phyloP scores from a whole-genome alignment of 805 yeast genomes.

The Hanseniaspora mollemarum region DNA sequence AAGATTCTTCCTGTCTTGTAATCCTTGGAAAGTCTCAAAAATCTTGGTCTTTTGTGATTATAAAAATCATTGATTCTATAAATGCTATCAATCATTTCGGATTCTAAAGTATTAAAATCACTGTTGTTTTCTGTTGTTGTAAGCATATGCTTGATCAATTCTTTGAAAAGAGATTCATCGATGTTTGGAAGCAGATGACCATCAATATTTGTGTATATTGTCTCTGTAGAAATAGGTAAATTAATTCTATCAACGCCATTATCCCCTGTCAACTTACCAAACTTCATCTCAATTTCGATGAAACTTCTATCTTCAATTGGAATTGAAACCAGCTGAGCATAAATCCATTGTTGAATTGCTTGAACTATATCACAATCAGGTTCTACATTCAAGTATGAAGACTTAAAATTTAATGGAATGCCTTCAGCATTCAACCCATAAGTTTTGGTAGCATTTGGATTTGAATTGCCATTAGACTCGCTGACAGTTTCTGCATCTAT shows the following conservation, averaged over 20 bases:
- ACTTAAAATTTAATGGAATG: conserved; percentile 29
- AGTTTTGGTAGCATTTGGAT: conserved; percentile 24
- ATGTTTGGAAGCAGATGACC: conserved; percentile 55
- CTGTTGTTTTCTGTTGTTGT: conserved; percentile 33
- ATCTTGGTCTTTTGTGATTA: conserved; percentile 43
- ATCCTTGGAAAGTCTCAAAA: conserved; percentile 57
- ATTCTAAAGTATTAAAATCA: conserved; percentile 44
- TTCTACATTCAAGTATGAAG: conserved; percentile 52
- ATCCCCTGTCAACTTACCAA: conserved; percentile 60
- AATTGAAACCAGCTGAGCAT: conserved; percentile 62
- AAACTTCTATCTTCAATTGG: conserved; percentile 41
- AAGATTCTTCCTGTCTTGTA: conserved; percentile 53
- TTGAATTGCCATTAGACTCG: conserved; percentile 29
- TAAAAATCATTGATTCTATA: conserved; percentile 52
- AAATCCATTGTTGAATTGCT: conserved; percentile 79
- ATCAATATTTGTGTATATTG: conserved; percentile 46
- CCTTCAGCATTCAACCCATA: conserved; percentile 22
- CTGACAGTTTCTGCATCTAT: conserved; percentile 14
- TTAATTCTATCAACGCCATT: conserved; percentile 49
- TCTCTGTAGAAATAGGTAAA: conserved; percentile 59
- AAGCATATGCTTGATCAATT: conserved; percentile 43
- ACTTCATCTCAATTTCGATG: conserved; percentile 63
- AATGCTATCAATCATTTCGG: conserved; percentile 51
- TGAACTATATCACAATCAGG: conserved; percentile 69
- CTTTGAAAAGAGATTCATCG: conserved; percentile 50